Conservation (phyloP, 345 rosid species). For the Arabidopsis arenosa region DNA sequence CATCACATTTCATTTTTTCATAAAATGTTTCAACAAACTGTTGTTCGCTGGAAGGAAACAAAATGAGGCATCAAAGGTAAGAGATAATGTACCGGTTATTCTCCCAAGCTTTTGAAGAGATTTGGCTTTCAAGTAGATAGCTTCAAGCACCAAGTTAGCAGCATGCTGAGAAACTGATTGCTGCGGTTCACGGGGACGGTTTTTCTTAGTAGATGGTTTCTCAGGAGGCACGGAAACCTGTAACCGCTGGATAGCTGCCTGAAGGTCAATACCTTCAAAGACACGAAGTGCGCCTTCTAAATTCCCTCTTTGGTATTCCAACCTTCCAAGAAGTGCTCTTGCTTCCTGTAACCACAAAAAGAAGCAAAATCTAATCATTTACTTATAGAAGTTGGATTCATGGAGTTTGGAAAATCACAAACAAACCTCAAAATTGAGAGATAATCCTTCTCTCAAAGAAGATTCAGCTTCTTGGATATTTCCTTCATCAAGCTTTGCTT, state of each 20-base stretch:
- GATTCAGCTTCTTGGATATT: constrained; percentile 94
- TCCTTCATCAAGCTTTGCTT: constrained; percentile 90
- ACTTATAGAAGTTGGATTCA: neutral
- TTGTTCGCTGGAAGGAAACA: neutral
- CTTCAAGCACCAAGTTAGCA: constrained; percentile 86
- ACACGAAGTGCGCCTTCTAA: constrained; percentile 91
- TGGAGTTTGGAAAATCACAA: neutral
- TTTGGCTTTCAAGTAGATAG: constrained; percentile 87
- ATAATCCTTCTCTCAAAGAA: constrained; percentile 84
- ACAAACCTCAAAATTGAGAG: constrained; percentile 81
- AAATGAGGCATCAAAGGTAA: neutral
- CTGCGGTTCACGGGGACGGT: constrained; percentile 59
- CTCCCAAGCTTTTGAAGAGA: constrained; percentile 92
- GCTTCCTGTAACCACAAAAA: constrained; percentile 64
- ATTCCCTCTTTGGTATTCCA: constrained; percentile 96
- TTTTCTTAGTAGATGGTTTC: constrained; percentile 57
- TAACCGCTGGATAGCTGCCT: constrained; percentile 74
- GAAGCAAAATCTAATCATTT: neutral
- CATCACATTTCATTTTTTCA: neutral
- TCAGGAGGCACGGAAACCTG: constrained; percentile 61
- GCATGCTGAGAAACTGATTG: constrained; percentile 73
- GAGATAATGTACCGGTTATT: constrained; percentile 55
- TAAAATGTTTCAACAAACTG: neutral
- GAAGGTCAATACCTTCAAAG: constrained; percentile 94
- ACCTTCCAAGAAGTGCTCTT: constrained; percentile 92